Percentiles rank a stretch among this genome's conserved stretches.
Evolutionary conservation across 768 basidiomycete genomes (phyloP).

Genomic region (Pleurotus cornucopiae): DNA sequence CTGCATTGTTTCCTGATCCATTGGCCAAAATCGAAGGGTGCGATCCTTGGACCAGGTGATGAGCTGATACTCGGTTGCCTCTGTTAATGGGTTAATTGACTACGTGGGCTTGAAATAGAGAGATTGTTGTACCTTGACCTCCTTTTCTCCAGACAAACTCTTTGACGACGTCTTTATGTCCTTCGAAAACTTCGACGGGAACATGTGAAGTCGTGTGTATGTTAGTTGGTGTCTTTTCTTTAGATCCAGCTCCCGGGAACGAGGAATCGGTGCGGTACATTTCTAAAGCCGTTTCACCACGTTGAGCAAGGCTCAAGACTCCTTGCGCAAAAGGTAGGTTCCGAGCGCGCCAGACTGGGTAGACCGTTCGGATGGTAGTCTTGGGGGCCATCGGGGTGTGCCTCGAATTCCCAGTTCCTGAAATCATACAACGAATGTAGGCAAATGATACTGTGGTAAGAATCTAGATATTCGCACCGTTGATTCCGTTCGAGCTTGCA

Average conservation of each 20-base stretch:
- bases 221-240: constrained; percentile 13
- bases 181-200: constrained; percentile 76
- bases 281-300: constrained; percentile 79
- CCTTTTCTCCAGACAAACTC: constrained; percentile 95
- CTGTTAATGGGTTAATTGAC: constrained; percentile 11
- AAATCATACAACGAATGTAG: not conserved
- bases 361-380: constrained; percentile 61
- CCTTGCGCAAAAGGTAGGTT: constrained; percentile 91
- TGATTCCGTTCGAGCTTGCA: not conserved
- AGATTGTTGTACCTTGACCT: constrained; percentile 37
- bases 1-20: constrained; percentile 67
- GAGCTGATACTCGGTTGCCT: constrained; percentile 50
- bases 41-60: constrained; percentile 83
- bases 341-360: constrained; percentile 94
- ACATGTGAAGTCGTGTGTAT: constrained; percentile 16
- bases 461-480: not conserved
- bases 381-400: constrained; percentile 31
- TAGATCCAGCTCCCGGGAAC: not conserved
- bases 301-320: constrained; percentile 81
- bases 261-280: constrained; percentile 59
- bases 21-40: constrained; percentile 87
- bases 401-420: constrained; percentile 6
- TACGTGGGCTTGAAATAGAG: not conserved
- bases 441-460: not conserved
- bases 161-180: constrained; percentile 91